phyloP scores from a whole-genome alignment of 768 basidiomycete species.

The Boletus patriciae region DNA sequence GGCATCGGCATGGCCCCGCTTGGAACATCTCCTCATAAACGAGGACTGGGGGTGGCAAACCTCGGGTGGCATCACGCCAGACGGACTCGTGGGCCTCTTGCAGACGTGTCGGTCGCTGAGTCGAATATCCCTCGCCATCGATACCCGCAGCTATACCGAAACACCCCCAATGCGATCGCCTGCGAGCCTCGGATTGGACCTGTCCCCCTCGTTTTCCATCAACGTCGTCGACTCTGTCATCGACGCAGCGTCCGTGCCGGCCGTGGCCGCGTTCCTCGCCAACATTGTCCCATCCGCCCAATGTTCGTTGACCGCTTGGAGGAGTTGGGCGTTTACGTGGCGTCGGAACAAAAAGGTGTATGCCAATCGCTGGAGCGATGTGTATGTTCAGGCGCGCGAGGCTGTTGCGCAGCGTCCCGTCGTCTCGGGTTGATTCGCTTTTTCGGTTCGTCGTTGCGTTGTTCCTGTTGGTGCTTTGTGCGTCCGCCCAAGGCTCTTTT shows the following conservation, averaged over 20 bases:
- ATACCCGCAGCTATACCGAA: conserved; percentile 4
- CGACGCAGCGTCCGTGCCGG: background rate
- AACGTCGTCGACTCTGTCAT: conserved; percentile 6
- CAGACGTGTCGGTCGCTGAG: background rate
- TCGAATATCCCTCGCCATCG: conserved; percentile 6
- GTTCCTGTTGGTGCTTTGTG: no score
- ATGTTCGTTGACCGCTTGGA: background rate
- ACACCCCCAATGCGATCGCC: background rate
- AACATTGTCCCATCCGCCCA: background rate
- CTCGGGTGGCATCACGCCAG: conserved; percentile 3
- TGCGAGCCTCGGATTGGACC: background rate
- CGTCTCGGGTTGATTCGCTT: no score
- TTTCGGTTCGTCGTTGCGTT: no score
- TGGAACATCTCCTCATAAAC: conserved; percentile 11
- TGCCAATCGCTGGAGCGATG: background rate
- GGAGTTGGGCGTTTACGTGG: background rate
- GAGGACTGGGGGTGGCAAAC: conserved; percentile 5
- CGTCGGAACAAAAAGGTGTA: background rate
- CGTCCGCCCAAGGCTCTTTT: no score
- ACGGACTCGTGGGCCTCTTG: conserved; percentile 5
- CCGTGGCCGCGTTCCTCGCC: conserved; percentile 5
- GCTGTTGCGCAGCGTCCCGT: background rate
- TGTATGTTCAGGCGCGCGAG: background rate
- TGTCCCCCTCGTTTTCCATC: background rate
- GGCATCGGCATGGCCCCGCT: conserved; percentile 6